A percentile compares a stretch with the other conserved stretches of the same genome.
These are phyloP conservation scores for Pyrenophora tritici-repentis DNA, from an alignment of 2,329 filamentous ascomycete species.

Conservation along the genomic window DNA sequence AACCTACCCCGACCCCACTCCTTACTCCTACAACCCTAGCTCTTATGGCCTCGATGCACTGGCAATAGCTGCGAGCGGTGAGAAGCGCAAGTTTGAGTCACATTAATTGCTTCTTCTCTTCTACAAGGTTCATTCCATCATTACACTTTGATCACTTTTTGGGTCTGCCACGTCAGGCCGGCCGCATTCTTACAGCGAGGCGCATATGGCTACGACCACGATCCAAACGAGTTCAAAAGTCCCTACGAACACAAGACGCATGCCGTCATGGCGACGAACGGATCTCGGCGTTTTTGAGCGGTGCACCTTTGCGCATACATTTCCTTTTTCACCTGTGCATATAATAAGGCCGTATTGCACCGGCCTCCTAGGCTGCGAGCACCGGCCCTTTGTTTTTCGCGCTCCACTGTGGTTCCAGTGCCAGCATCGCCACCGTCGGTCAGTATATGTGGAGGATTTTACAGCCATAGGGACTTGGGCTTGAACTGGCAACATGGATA, in stretches of 20 bases:
- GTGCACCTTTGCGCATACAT: constrained; percentile 14
- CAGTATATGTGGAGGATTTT: constrained; percentile 10
- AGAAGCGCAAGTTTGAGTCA: constrained; percentile 45
- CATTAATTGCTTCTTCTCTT: constrained; percentile 8
- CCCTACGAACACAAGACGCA: constrained; percentile 44
- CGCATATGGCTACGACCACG: constrained; percentile 17
- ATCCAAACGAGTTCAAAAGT: constrained; percentile 29
- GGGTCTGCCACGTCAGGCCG: not conserved
- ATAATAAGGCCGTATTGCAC: constrained; percentile 16
- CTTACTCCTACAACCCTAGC: constrained; percentile 30
- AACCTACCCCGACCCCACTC: constrained; percentile 40
- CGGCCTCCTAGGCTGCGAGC: constrained; percentile 1
- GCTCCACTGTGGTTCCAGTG: not conserved
- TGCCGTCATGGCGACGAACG: constrained; percentile 49
- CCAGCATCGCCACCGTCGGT: constrained; percentile 6
- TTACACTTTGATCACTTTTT: not conserved
- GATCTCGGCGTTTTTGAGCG: constrained; percentile 21
- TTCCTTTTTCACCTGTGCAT: constrained; percentile 19
- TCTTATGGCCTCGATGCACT: constrained; percentile 45
- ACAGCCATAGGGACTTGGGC: constrained; percentile 18
- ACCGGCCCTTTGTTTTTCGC: not conserved
- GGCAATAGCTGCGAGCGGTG: constrained; percentile 44
- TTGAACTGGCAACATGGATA: constrained; percentile 39
- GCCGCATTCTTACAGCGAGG: constrained; percentile 9
- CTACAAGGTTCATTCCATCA: constrained; percentile 3